phyloP scores from a whole-genome alignment of 257 asterid genomes.

The Solanum gracilifrons region DNA sequence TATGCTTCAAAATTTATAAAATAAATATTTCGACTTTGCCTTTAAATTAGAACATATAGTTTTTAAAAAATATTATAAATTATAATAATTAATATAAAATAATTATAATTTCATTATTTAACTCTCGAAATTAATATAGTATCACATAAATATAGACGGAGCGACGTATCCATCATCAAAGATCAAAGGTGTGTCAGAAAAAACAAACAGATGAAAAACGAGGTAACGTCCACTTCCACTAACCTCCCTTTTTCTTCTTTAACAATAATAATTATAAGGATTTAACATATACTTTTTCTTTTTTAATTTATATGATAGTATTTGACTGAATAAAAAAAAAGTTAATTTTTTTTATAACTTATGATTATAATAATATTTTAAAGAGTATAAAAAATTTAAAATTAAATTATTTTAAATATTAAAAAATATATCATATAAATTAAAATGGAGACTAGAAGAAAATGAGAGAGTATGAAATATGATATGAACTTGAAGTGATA shows the following conservation, averaged over 20 bases:
- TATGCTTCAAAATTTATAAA: not conserved
- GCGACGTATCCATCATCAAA: not conserved
- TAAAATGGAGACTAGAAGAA: not conserved
- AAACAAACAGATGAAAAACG: constrained; percentile 63
- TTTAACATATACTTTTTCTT: not conserved
- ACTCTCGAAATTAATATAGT: not conserved
- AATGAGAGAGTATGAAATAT: not conserved
- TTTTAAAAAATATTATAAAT: not conserved
- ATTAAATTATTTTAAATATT: not conserved
- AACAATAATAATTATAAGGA: not conserved
- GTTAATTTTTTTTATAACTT: accelerated
- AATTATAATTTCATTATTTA: not conserved
- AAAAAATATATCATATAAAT: not conserved
- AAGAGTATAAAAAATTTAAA: not conserved
- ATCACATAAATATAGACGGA: not conserved
- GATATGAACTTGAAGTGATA: not conserved
- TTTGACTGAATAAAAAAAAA: not conserved
- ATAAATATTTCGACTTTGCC: not conserved
- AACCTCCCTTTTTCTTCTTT: not conserved
- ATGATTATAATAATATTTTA: not conserved
- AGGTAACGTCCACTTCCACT: constrained; percentile 87
- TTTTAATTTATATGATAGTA: not conserved
- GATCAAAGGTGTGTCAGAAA: constrained; percentile 66
- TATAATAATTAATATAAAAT: too few relatives aligned
- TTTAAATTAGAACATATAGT: not conserved